These are phyloP conservation scores for Allium cepa DNA, from an alignment of 106 monocot genomes.

Conservation along the genomic window DNA sequence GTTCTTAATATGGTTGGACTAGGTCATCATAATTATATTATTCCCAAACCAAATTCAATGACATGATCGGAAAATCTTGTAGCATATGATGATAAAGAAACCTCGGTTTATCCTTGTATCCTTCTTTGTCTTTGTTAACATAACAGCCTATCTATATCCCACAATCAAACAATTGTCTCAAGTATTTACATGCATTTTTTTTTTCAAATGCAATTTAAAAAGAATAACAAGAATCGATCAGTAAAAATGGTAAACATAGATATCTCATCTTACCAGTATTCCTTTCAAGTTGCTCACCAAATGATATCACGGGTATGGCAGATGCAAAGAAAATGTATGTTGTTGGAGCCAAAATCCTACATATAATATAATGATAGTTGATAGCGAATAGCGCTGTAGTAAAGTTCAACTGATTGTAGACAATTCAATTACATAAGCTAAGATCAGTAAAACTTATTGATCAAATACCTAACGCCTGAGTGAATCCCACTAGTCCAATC, in stretches of 20 bases:
- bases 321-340: slow-evolving; percentile 91
- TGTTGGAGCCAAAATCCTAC: slow-evolving; percentile 41
- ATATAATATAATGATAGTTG: slow-evolving; percentile 12
- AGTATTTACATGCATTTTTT: background rate
- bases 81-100: no score
- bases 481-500: slow-evolving; percentile 64
- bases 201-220: background rate
- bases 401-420: background rate
- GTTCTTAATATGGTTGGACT: no score
- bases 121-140: no score
- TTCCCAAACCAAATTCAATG: no score
- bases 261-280: slow-evolving; percentile 42
- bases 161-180: background rate
- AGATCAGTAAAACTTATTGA: background rate
- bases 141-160: background rate
- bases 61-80: no score
- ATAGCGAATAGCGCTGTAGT: background rate
- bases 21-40: no score
- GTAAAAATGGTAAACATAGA: background rate
- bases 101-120: no score
- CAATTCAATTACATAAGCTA: background rate
- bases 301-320: slow-evolving; percentile 86
- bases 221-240: background rate
- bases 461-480: slow-evolving; percentile 48
- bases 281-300: slow-evolving; percentile 81